Percentiles rank a stretch among this genome's conserved stretches.
Conservation (phyloP, 208 protist species). For the Crithidia brevicula region DNA sequence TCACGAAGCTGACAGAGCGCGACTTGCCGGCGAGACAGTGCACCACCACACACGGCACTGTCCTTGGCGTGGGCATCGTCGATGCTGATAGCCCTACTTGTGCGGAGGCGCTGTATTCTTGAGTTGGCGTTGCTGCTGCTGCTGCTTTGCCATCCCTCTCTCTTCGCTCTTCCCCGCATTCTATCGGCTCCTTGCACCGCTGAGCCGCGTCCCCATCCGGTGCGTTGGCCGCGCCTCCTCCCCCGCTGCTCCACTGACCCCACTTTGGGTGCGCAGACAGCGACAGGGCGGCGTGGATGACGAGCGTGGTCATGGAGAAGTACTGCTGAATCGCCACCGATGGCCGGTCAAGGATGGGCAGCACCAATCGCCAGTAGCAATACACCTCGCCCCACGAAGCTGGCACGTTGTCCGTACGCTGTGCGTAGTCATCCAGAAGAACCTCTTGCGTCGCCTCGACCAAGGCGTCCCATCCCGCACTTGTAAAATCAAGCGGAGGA, state of each 20-base stretch:
- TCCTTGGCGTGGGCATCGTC: too few relatives aligned
- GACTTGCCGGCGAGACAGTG: constrained; percentile 79
- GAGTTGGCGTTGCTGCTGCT: constrained; percentile 9
- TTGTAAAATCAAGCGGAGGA: constrained; percentile 4
- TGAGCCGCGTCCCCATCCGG: too few relatives aligned
- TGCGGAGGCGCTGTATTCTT: too few relatives aligned
- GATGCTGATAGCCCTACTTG: too few relatives aligned
- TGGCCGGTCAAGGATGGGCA: constrained; percentile 40
- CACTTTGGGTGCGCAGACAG: neutral
- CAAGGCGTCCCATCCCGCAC: constrained; percentile 3
- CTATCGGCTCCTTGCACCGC: too few relatives aligned
- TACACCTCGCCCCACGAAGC: constrained; percentile 2
- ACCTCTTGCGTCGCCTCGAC: constrained; percentile 14
- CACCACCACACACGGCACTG: constrained; percentile 50
- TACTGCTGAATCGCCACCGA: constrained; percentile 10
- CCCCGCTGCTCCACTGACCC: neutral
- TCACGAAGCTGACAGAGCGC: constrained; percentile 65
- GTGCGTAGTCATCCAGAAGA: constrained; percentile 16
- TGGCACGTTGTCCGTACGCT: neutral
- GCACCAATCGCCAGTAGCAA: constrained; percentile 38
- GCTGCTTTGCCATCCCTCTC: neutral
- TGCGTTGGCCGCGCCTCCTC: too few relatives aligned
- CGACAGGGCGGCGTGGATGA: constrained; percentile 33
- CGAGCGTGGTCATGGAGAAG: constrained; percentile 30
- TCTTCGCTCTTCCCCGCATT: neutral